Conservation (phyloP, 495 filamentous ascomycete species). For the Symbiotaphrina buchneri region DNA sequence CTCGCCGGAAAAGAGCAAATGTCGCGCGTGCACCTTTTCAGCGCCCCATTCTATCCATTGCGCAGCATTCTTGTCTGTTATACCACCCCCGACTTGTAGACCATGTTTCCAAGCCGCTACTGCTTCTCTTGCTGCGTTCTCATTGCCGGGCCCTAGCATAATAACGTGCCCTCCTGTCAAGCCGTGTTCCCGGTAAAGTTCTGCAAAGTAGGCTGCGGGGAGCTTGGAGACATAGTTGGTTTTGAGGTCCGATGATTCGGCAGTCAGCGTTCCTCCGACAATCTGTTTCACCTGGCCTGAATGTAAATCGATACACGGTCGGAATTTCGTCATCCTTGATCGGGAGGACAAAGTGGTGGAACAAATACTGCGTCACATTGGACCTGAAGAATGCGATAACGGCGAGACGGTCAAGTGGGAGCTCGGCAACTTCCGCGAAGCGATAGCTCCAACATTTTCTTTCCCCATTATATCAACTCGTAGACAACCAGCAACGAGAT, state of each 20-base stretch:
- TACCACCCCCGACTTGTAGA: slow-evolving; percentile 79
- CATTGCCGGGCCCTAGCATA: slow-evolving; percentile 79
- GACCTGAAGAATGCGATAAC: not conserved
- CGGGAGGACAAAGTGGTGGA: not conserved
- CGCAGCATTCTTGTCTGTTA: slow-evolving; percentile 61
- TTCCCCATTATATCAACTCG: too few species aligned
- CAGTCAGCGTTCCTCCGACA: slow-evolving; percentile 75
- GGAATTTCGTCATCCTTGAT: slow-evolving; percentile 62
- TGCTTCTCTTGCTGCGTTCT: slow-evolving; percentile 54
- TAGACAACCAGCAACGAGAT: slow-evolving; percentile 2
- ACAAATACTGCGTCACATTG: not conserved
- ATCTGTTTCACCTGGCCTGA: slow-evolving; percentile 95
- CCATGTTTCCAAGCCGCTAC: slow-evolving; percentile 50
- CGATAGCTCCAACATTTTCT: too few species aligned
- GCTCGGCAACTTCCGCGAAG: too few species aligned
- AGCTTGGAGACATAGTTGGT: slow-evolving; percentile 81
- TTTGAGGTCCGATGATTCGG: slow-evolving; percentile 37
- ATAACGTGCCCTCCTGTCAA: slow-evolving; percentile 79
- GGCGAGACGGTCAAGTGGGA: too few species aligned
- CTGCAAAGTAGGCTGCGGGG: slow-evolving; percentile 56
- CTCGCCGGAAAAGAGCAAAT: not conserved
- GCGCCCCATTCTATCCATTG: slow-evolving; percentile 77
- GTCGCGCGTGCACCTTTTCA: slow-evolving; percentile 41
- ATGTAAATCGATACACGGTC: slow-evolving; percentile 94
- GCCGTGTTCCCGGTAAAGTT: slow-evolving; percentile 49